A percentile compares a stretch with the other conserved stretches of the same genome.
phyloP scores from a whole-genome alignment of 257 asterid species.

The Paraleonurus japonicus region DNA sequence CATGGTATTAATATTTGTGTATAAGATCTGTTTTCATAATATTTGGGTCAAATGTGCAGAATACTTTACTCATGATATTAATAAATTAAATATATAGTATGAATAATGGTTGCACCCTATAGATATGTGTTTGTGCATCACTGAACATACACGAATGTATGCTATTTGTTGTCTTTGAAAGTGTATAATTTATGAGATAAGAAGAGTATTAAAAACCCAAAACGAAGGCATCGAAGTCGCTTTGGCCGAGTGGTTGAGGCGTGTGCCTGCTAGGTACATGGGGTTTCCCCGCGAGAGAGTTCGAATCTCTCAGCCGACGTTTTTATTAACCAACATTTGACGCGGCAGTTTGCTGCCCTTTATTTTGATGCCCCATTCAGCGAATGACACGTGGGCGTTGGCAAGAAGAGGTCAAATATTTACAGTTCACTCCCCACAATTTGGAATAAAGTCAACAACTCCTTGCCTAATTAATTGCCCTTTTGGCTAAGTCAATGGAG shows the following conservation, averaged over 20 bases:
- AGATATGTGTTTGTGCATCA: no score
- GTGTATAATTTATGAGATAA: no score
- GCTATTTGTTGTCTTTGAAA: no score
- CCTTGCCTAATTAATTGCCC: conserved; percentile 16
- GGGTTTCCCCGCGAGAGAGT: conserved; percentile 99
- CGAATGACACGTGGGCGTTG: conserved; percentile 21
- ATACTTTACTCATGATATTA: no score
- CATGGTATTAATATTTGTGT: no score
- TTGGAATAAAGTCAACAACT: conserved; percentile 31
- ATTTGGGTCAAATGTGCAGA: no score
- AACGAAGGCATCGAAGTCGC: no score
- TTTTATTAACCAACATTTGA: neutral
- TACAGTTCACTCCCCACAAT: neutral
- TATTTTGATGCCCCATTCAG: neutral
- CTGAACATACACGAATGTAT: no score
- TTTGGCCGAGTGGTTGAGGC: conserved; percentile 86
- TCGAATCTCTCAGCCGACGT: conserved; percentile 96
- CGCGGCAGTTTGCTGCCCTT: conserved; percentile 35
- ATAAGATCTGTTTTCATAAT: no score
- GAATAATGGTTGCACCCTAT: no score
- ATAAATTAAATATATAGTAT: no score
- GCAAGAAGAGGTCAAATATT: neutral
- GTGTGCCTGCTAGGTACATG: conserved; percentile 88
- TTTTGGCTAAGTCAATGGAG: conserved; percentile 17
- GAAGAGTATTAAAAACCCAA: no score